Conservation (phyloP, 2,329 filamentous ascomycete genomes). For the Trichoderma citrinoviride region DNA sequence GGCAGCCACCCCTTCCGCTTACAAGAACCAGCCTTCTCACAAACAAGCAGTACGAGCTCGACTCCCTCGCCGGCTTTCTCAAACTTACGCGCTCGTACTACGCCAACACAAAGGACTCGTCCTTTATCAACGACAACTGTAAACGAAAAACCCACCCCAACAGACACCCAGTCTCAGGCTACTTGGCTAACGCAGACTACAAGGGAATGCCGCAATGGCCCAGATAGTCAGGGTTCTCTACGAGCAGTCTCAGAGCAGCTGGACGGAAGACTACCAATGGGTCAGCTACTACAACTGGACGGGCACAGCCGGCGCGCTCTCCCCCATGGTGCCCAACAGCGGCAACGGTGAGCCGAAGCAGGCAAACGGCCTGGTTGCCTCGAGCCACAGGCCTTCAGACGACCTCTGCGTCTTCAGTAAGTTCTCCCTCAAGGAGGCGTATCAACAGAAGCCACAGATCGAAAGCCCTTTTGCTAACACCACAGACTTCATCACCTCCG, state of each 20-base stretch:
- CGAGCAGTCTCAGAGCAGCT: constrained; percentile 31
- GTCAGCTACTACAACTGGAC: constrained; percentile 34
- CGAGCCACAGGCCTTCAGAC: constrained; percentile 79
- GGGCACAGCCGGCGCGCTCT: constrained; percentile 28
- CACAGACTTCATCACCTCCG: constrained; percentile 46
- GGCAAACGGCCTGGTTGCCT: constrained; percentile 72
- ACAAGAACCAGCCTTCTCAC: not conserved
- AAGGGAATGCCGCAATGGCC: constrained; percentile 61
- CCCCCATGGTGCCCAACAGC: constrained; percentile 54
- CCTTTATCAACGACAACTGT: constrained; percentile 54
- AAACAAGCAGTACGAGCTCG: constrained; percentile 73
- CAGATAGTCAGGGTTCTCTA: constrained; percentile 30
- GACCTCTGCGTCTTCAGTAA: constrained; percentile 69
- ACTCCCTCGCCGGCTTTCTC: constrained; percentile 84
- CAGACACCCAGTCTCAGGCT: no score
- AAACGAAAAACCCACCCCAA: not conserved
- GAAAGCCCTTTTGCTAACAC: not conserved
- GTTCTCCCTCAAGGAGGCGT: not conserved
- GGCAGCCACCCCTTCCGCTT: not conserved
- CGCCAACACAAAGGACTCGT: constrained; percentile 63
- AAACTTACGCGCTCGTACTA: constrained; percentile 76
- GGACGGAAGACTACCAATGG: constrained; percentile 29
- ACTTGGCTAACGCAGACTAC: constrained; percentile 44
- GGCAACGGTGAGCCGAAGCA: constrained; percentile 77
- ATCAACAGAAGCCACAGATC: no score